These are phyloP conservation scores for Fusarium anguioides DNA, from an alignment of 2,329 filamentous ascomycete species.

Conservation along the genomic window DNA sequence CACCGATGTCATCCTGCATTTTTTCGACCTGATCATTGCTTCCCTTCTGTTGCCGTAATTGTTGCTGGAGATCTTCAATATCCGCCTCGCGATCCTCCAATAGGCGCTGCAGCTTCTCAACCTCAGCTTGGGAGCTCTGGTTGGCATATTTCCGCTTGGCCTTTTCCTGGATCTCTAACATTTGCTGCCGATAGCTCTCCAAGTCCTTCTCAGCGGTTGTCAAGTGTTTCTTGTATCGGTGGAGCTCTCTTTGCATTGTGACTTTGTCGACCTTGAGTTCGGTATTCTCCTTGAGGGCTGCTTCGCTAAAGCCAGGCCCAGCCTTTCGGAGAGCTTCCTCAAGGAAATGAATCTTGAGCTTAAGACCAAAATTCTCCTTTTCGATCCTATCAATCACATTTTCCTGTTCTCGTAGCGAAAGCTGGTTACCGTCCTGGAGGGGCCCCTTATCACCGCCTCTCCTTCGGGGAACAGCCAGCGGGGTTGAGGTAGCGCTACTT, in stretches of 20 bases:
- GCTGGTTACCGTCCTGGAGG: constrained; percentile 86
- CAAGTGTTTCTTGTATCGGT: constrained; percentile 86
- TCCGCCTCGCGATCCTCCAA: constrained; percentile 70
- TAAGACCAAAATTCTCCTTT: constrained; percentile 97
- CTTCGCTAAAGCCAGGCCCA: constrained; percentile 89
- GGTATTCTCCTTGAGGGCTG: constrained; percentile 92
- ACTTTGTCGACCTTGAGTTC: constrained; percentile 94
- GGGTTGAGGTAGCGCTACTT: constrained; percentile 87
- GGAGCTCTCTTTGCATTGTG: constrained; percentile 88
- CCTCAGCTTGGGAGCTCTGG: constrained; percentile 72
- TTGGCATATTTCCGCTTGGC: constrained; percentile 80
- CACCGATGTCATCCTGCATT: constrained; percentile 77
- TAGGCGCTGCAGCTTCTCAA: constrained; percentile 66
- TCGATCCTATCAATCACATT: constrained; percentile 95
- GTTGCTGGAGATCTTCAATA: constrained; percentile 68
- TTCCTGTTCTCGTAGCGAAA: constrained; percentile 94
- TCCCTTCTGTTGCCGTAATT: constrained; percentile 67
- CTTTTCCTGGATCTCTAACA: constrained; percentile 84
- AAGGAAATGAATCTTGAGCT: constrained; percentile 96
- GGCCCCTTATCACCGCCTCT: constrained; percentile 72
- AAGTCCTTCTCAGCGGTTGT: constrained; percentile 86
- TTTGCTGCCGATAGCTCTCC: constrained; percentile 83
- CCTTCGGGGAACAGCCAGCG: constrained; percentile 75
- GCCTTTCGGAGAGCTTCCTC: constrained; percentile 90
- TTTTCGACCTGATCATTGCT: constrained; percentile 71